These are phyloP conservation scores for Cichorium intybus DNA, from an alignment of 140 eudicot genomes.

Conservation along the genomic window DNA sequence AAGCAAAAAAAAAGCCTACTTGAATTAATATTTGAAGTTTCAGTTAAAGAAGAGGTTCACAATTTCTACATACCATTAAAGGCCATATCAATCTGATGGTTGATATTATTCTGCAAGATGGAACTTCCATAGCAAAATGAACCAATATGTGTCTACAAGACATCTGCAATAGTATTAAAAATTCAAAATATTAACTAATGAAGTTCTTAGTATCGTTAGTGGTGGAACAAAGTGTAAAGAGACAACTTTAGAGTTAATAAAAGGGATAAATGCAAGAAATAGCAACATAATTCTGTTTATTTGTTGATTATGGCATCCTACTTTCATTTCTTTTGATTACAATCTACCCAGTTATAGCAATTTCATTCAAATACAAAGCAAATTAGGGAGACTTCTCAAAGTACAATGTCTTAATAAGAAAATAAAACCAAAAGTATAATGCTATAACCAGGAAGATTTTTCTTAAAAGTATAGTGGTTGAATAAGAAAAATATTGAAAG, in stretches of 20 bases:
- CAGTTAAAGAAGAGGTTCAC: not conserved
- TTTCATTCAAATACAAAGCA: no score
- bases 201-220: not conserved
- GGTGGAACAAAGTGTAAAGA: not conserved
- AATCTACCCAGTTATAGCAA: no score
- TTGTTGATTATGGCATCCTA: not conserved
- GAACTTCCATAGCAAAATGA: conserved; percentile 13
- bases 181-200: not conserved
- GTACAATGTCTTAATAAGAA: no score
- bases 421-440: not conserved
- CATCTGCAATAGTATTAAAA: conserved; percentile 15
- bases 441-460: no score
- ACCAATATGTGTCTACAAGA: conserved; percentile 17
- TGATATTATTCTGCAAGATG: conserved; percentile 17
- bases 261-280: no score
- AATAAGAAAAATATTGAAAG: no score
- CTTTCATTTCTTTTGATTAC: no score
- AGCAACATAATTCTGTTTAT: not conserved
- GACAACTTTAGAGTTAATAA: conserved; percentile 1
- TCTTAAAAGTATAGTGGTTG: no score
- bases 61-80: conserved; percentile 27
- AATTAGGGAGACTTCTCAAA: no score
- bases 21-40: conserved; percentile 12
- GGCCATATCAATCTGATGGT: conserved; percentile 9
- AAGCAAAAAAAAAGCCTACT: conserved; percentile 17